These are phyloP conservation scores for Chenopodium album DNA, from an alignment of 148 eudicot species.

Conservation along the genomic window DNA sequence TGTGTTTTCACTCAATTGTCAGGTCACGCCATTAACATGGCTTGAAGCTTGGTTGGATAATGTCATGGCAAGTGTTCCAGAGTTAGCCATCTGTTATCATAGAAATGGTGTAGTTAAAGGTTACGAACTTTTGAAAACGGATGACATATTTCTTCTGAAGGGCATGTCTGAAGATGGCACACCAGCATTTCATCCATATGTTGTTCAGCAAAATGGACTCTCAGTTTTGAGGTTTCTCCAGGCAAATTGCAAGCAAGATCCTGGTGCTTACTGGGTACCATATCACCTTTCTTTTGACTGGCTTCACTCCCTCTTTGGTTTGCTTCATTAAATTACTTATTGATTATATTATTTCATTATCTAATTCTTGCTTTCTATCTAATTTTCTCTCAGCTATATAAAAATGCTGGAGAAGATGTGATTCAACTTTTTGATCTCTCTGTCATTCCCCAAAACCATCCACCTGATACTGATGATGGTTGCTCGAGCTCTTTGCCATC, in stretches of 20 bases:
- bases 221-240: slow-evolving; percentile 91
- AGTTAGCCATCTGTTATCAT: slow-evolving; percentile 97
- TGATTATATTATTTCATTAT: not conserved
- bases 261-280: slow-evolving; percentile 98
- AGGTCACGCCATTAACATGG: slow-evolving; percentile 96
- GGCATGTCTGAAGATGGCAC: slow-evolving; percentile 92
- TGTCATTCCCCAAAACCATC: slow-evolving; percentile 60
- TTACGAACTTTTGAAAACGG: slow-evolving; percentile 91
- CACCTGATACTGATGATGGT: slow-evolving; percentile 55
- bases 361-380: not conserved
- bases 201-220: slow-evolving; percentile 94
- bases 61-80: slow-evolving; percentile 98
- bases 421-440: slow-evolving; percentile 95
- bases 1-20: slow-evolving; percentile 18
- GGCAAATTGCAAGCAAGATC: slow-evolving; percentile 96
- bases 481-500: slow-evolving; percentile 64
- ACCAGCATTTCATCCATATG: slow-evolving; percentile 90
- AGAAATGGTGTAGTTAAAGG: slow-evolving; percentile 96
- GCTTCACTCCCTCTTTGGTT: not conserved
- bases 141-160: slow-evolving; percentile 82
- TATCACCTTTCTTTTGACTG: slow-evolving; percentile 14
- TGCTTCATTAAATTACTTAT: not conserved
- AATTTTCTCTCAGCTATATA: slow-evolving; percentile 58
- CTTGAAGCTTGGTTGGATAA: slow-evolving; percentile 99
- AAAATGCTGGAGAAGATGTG: slow-evolving; percentile 93